phyloP scores from a whole-genome alignment of 306 rosid genomes.

The Boehmeria nivea region DNA sequence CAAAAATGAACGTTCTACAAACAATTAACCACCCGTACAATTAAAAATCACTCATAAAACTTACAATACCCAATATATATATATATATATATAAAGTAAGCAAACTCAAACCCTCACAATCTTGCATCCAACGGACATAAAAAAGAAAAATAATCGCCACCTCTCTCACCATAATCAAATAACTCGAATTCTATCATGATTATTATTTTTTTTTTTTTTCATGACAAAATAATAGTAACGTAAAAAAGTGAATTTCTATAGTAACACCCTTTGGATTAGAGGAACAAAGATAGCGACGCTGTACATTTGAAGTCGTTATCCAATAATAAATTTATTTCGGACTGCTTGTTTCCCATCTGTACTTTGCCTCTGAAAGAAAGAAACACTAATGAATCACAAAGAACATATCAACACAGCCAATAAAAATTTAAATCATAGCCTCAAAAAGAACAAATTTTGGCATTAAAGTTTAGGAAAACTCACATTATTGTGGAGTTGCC shows the following conservation, averaged over 20 bases:
- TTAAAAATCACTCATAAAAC: no score
- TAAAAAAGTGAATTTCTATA: not conserved
- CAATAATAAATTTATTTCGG: no score
- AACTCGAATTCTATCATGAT: not conserved
- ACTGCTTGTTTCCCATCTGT: not conserved
- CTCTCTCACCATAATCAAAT: constrained; percentile 1
- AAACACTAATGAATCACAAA: no score
- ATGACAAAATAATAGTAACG: not conserved
- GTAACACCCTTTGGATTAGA: no score
- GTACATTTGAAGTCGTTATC: constrained; percentile 4
- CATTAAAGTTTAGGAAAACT: constrained; percentile 9
- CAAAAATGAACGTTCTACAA: no score
- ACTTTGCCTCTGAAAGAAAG: no score
- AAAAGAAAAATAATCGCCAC: not conserved
- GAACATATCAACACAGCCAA: not conserved
- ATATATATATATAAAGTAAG: not conserved
- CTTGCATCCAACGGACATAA: not conserved
- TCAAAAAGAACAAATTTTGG: not conserved
- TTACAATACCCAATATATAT: no score
- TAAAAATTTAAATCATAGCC: not conserved
- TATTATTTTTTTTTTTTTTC: no score
- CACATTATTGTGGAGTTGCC: constrained; percentile 31
- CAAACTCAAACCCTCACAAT: not conserved
- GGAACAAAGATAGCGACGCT: not conserved
- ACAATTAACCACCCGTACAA: no score